Evolutionary conservation across 2,329 filamentous ascomycete genomes (phyloP), one percentile per base, ranked within the genome.

Genomic region (Ophiostoma perfectum): DNA sequence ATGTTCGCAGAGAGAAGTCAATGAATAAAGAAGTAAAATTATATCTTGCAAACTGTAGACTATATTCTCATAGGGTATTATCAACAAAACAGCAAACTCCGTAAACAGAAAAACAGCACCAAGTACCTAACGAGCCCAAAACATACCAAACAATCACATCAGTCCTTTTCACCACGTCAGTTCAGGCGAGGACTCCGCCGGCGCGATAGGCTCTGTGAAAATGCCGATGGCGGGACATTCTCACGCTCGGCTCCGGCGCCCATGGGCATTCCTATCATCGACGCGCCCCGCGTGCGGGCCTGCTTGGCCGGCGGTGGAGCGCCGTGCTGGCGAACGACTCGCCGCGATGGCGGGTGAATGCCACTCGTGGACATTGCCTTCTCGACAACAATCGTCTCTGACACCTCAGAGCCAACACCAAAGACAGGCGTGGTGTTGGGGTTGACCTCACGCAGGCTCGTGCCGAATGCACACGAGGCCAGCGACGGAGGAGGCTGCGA

Each of bases 391-490:
- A 73, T 75, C 70, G 80, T 80, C 71, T 45, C 41, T 1, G 42
- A 18, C 18, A n/a, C 42, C 18, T 47, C 42, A 9, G 5, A 14
- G 9, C 41, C n/a, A 7, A 27, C 18, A 18, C 4, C 39, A 14
- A 45, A 12, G 8, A 47, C n/a, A 7, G 63, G 39, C 42, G 63
- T n/a, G 1, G 63, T 69, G 71, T 78, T 82, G 45, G 83, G 83
- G 74, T 86, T 83, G 47, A 87, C 80, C 74, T 87, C 85, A 55
- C 84, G 82, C 64, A 87, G 79, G 71, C 83, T 84, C 76, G 77
- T 79, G 70, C 76, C 77, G 41, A 80, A 73, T 1, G 58, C 45
- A 12, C 38, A 11, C 11, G 41, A 38, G 16, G 63, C 16, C 16
- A 55, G 36, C 3, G 41, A 18, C 8, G 66, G 45, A 7, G 65